Evolutionary conservation across 2,329 filamentous ascomycete species (phyloP).

Genomic region (Neofusicoccum ribis): DNA sequence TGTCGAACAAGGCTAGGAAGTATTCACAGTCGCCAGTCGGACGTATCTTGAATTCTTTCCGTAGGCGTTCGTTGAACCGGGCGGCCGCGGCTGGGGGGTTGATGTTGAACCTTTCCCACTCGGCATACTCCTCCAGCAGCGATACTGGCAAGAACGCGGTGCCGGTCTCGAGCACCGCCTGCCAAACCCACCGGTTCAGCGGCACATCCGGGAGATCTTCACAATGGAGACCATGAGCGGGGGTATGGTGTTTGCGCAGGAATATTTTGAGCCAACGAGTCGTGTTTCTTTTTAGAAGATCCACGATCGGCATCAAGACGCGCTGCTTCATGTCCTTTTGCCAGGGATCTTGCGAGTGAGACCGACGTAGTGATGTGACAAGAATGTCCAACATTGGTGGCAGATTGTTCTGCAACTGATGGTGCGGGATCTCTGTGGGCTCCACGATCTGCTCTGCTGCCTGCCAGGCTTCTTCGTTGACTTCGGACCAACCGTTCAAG

Average conservation of each 20-base stretch:
- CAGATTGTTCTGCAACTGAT: conserved; percentile 2
- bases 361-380: background rate
- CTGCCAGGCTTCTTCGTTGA: conserved; percentile 35
- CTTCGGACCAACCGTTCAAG: conserved; percentile 35
- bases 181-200: conserved; percentile 10
- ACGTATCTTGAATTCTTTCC: conserved; percentile 16
- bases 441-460: conserved; percentile 23
- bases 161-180: conserved; percentile 8
- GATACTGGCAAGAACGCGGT: conserved; percentile 24
- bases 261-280: conserved; percentile 28
- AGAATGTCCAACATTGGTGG: background rate
- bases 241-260: conserved; percentile 24
- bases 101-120: conserved; percentile 27
- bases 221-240: background rate
- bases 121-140: conserved; percentile 28
- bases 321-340: conserved; percentile 22
- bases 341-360: background rate
- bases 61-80: conserved; percentile 26
- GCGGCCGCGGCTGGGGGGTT: conserved; percentile 26
- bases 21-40: conserved; percentile 15
- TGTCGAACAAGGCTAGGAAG: conserved; percentile 31
- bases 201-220: background rate
- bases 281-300: conserved; percentile 25
- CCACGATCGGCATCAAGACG: conserved; percentile 24
- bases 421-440: conserved; percentile 17